These are phyloP conservation scores for Stagonosporopsis chrysanthemi DNA, from an alignment of 2,329 filamentous ascomycete species.

Conservation along the genomic window DNA sequence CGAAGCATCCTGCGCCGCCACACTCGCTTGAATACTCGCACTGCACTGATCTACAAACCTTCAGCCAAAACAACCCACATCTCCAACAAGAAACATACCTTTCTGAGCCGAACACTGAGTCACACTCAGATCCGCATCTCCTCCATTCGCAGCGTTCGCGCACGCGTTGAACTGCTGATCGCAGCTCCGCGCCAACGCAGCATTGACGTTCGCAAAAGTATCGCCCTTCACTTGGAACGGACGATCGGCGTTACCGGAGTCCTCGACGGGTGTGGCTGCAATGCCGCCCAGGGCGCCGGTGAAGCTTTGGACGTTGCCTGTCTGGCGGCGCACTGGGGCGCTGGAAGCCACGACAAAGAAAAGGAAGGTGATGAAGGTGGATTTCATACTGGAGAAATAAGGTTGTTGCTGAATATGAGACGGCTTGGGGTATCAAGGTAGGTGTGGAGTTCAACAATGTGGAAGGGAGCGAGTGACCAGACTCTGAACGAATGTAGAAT, in stretches of 20 bases:
- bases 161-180: slow-evolving; percentile 70
- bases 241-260: slow-evolving; percentile 59
- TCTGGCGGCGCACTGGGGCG: slow-evolving; percentile 9
- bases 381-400: slow-evolving; percentile 8
- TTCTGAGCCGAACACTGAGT: slow-evolving; percentile 66
- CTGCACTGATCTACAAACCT: slow-evolving; percentile 25
- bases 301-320: slow-evolving; percentile 46
- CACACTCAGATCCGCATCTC: slow-evolving; percentile 53
- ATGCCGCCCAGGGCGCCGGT: slow-evolving; percentile 61
- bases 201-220: slow-evolving; percentile 62
- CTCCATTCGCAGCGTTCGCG: slow-evolving; percentile 63
- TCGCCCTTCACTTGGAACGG: slow-evolving; percentile 43
- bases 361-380: slow-evolving; percentile 4
- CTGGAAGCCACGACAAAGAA: slow-evolving; percentile 4
- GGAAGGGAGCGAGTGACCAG: slow-evolving; percentile 8
- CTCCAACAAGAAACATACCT: slow-evolving; percentile 27
- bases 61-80: not conserved
- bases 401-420: too few species aligned
- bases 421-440: not conserved
- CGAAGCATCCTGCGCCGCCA: not conserved
- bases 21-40: slow-evolving; percentile 18
- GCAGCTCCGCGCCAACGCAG: slow-evolving; percentile 67
- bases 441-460: not conserved
- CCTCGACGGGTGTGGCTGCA: slow-evolving; percentile 59
- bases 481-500: slow-evolving; percentile 10